Percentiles rank a stretch among this genome's conserved stretches.
Conservation (phyloP, 257 asterid species). For the Gynochthodes officinalis region DNA sequence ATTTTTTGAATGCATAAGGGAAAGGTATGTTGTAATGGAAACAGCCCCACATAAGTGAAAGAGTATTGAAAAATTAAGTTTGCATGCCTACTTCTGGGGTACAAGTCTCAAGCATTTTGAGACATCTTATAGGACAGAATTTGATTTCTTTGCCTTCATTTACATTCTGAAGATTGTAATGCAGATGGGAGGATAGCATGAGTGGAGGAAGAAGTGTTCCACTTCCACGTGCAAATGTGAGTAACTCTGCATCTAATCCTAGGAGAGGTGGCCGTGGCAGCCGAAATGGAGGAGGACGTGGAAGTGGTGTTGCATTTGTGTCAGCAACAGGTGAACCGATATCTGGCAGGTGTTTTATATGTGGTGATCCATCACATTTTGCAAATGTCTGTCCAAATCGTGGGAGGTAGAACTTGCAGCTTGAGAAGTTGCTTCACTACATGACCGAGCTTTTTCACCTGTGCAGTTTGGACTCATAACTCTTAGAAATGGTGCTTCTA, state of each 20-base stretch:
- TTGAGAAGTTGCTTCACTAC: not conserved
- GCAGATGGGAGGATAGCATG: constrained; percentile 82
- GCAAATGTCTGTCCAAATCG: constrained; percentile 84
- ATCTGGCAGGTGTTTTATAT: constrained; percentile 75
- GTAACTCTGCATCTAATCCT: constrained; percentile 39
- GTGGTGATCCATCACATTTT: constrained; percentile 94
- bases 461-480: not conserved
- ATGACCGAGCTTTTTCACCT: not conserved
- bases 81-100: no score
- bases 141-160: not conserved
- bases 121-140: not conserved
- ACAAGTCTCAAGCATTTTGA: not conserved
- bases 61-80: no score
- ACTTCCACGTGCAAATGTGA: constrained; percentile 33
- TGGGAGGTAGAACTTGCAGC: constrained; percentile 37
- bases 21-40: not conserved
- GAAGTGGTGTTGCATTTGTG: constrained; percentile 47
- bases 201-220: constrained; percentile 41
- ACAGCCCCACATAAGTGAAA: not conserved
- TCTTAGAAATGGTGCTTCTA: not conserved
- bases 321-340: constrained; percentile 92
- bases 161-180: constrained; percentile 15
- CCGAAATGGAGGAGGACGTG: constrained; percentile 42
- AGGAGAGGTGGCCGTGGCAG: constrained; percentile 59
- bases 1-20: not conserved